These are phyloP conservation scores for Cenchrus americanus DNA, from an alignment of 176 grass and related monocot genomes.

Conservation along the genomic window DNA sequence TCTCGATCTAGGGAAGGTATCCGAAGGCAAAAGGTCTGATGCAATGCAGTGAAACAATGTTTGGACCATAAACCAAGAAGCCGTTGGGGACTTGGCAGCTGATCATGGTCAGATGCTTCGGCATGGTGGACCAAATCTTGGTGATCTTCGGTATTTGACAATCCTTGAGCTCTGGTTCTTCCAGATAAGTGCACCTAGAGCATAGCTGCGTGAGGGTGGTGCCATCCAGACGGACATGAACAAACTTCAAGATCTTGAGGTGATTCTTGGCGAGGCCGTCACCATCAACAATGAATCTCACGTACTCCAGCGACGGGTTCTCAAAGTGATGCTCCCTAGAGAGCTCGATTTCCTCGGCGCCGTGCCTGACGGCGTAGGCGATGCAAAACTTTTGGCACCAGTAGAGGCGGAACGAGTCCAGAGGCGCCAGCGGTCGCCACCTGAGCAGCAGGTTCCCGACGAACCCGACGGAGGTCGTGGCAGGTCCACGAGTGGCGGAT, in stretches of 20 bases:
- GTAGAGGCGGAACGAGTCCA: slow-evolving; percentile 35
- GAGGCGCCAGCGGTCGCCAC: background rate
- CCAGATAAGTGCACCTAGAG: slow-evolving; percentile 25
- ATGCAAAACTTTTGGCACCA: slow-evolving; percentile 20
- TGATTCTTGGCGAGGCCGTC: background rate
- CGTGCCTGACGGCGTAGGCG: slow-evolving; percentile 16
- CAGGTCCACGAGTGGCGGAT: slow-evolving; percentile 13
- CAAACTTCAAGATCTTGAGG: slow-evolving; percentile 32
- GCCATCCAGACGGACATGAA: background rate
- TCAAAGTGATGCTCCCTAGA: background rate
- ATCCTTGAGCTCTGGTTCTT: slow-evolving; percentile 31
- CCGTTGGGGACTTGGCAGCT: background rate
- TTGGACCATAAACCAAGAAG: slow-evolving; percentile 6
- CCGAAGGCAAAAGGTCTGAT: background rate
- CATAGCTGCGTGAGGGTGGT: slow-evolving; percentile 1
- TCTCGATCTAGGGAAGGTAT: slow-evolving; percentile 2
- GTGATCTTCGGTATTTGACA: background rate
- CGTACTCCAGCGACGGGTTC: background rate
- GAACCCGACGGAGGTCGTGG: background rate
- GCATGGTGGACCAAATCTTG: background rate
- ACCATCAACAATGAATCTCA: background rate
- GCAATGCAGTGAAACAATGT: slow-evolving; percentile 23
- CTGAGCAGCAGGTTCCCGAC: slow-evolving; percentile 22
- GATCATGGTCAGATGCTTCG: slow-evolving; percentile 31
- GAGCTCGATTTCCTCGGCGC: slow-evolving; percentile 25